A percentile compares a stretch with the other conserved stretches of the same genome.
These are phyloP conservation scores for Hanseniaspora pseudoguilliermondii DNA, from an alignment of 805 yeast species.

Conservation along the genomic window DNA sequence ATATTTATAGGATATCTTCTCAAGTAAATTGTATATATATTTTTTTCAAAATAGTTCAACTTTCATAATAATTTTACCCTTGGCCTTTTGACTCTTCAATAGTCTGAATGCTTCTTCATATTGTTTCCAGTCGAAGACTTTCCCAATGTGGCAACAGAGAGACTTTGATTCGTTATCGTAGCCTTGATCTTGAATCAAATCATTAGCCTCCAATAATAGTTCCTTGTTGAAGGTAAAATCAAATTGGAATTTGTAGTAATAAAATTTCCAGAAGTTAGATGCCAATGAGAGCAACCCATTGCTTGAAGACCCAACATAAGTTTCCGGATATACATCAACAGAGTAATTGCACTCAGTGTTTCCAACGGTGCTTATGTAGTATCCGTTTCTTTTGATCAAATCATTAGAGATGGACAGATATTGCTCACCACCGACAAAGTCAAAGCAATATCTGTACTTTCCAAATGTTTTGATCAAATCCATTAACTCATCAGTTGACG, in stretches of 20 bases:
- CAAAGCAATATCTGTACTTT: conserved; percentile 53
- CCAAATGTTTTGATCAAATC: conserved; percentile 27
- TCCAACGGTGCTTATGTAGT: conserved; percentile 52
- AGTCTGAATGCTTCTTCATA: conserved; percentile 41
- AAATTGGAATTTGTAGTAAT: conserved; percentile 28
- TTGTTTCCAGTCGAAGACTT: conserved; percentile 44
- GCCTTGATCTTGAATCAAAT: conserved; percentile 36
- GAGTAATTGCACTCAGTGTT: conserved; percentile 36
- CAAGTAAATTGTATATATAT: conserved; percentile 3
- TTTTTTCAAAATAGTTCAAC: conserved; percentile 30
- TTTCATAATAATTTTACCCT: conserved; percentile 55
- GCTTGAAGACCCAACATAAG: neutral
- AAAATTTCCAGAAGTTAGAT: conserved; percentile 27
- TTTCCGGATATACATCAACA: conserved; percentile 23
- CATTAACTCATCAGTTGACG: conserved; percentile 17
- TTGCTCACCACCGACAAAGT: conserved; percentile 56
- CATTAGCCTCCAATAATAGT: conserved; percentile 33
- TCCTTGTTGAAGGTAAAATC: conserved; percentile 27
- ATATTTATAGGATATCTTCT: conserved; percentile 24
- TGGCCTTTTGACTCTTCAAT: conserved; percentile 39
- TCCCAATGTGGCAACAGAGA: conserved; percentile 34
- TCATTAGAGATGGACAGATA: conserved; percentile 33
- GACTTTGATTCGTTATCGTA: conserved; percentile 27
- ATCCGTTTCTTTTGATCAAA: conserved; percentile 38
- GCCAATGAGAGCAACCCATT: conserved; percentile 16